These are phyloP conservation scores for Ogataea saltuana DNA, from an alignment of 805 yeast species.

Conservation along the genomic window DNA sequence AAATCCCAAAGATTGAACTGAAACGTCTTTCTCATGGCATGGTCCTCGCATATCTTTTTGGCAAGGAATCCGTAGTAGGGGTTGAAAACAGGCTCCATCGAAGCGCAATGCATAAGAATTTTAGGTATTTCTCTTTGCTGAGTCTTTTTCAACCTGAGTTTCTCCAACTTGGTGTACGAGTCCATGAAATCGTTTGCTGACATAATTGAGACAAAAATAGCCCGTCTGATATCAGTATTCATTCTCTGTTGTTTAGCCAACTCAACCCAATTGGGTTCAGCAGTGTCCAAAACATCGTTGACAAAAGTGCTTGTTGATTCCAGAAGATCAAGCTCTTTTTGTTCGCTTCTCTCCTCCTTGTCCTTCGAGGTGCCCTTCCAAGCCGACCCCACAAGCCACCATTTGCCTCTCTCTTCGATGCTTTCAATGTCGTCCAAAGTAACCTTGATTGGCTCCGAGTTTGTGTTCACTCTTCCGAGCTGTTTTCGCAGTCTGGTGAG, in stretches of 20 bases:
- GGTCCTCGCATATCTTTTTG: constrained; percentile 70
- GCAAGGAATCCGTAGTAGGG: constrained; percentile 89
- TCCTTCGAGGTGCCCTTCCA: constrained; percentile 66
- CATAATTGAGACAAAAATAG: constrained; percentile 92
- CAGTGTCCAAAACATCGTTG: constrained; percentile 62
- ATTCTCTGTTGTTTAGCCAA: constrained; percentile 84
- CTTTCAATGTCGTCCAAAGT: constrained; percentile 76
- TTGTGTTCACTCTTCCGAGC: constrained; percentile 51
- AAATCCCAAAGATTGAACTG: constrained; percentile 92
- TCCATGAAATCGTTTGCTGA: constrained; percentile 91
- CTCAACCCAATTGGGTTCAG: constrained; percentile 86
- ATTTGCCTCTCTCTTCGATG: constrained; percentile 82
- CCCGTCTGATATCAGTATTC: constrained; percentile 94
- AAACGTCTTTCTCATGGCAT: constrained; percentile 74
- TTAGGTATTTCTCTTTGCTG: constrained; percentile 88
- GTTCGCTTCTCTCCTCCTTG: constrained; percentile 38
- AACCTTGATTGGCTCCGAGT: constrained; percentile 80
- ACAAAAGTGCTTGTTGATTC: constrained; percentile 26
- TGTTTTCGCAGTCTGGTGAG: constrained; percentile 62
- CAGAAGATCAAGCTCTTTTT: constrained; percentile 25
- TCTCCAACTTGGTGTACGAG: constrained; percentile 79
- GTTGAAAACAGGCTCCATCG: constrained; percentile 79
- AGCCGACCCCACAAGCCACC: constrained; percentile 99
- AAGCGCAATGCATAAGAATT: constrained; percentile 82
- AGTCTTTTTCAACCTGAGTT: constrained; percentile 69